Evolutionary conservation across 305 asterid genomes (phyloP).

Genomic region (Fraxinus angustifolia): DNA sequence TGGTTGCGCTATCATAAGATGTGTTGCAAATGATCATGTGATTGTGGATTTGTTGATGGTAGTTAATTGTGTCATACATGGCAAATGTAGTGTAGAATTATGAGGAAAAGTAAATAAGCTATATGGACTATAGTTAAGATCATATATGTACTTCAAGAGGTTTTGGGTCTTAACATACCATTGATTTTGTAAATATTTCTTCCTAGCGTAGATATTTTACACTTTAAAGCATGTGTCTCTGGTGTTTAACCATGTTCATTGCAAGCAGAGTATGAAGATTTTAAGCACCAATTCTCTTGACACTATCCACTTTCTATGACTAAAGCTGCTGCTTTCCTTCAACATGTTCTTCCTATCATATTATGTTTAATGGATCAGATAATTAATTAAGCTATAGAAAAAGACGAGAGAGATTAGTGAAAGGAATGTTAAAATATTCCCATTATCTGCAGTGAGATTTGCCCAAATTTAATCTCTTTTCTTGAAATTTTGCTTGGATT

Average conservation of each 20-base stretch:
- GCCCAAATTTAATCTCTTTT: background rate
- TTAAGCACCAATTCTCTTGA: background rate
- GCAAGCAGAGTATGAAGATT: background rate
- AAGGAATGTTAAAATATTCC: background rate
- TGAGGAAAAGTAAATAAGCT: background rate
- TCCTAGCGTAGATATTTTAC: background rate
- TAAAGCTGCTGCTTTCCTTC: background rate
- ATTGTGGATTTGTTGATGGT: background rate
- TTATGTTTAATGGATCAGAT: background rate
- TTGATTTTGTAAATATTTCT: background rate
- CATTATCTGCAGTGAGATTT: background rate
- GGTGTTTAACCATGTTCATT: background rate
- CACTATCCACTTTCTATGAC: background rate
- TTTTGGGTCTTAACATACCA: background rate
- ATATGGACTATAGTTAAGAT: background rate
- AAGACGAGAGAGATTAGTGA: background rate
- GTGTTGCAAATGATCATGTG: background rate
- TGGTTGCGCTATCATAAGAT: background rate
- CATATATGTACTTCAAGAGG: background rate
- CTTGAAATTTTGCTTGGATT: background rate
- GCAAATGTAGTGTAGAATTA: background rate
- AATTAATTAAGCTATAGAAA: background rate
- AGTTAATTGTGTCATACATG: background rate
- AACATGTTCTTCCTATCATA: background rate
- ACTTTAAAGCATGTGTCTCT: background rate